Evolutionary conservation across 2,329 filamentous ascomycete genomes (phyloP).

Genomic region (Leptodontidium sp.): DNA sequence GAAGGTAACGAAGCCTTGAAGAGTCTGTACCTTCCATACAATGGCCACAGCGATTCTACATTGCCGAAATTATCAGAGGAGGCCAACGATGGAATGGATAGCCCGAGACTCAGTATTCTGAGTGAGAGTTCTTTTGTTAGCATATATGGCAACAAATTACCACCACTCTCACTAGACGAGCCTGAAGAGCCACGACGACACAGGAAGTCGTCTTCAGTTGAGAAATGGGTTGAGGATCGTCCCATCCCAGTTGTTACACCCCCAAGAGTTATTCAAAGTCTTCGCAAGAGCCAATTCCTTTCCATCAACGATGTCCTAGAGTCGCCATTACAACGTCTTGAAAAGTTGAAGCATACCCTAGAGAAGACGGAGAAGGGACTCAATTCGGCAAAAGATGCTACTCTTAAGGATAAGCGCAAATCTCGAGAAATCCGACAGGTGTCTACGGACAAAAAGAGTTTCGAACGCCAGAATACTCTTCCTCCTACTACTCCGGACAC

Average conservation of each 20-base stretch:
- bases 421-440: conserved; percentile 32
- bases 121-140: conserved; percentile 74
- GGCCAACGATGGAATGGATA: conserved; percentile 52
- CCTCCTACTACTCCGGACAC: conserved; percentile 50
- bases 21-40: conserved; percentile 59
- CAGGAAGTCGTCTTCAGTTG: conserved; percentile 39
- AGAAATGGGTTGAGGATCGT: conserved; percentile 46
- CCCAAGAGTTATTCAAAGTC: conserved; percentile 23
- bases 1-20: conserved; percentile 68
- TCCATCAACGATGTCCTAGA: conserved; percentile 58
- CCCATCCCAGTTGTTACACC: conserved; percentile 30
- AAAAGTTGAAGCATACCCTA: conserved; percentile 50
- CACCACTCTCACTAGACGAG: conserved; percentile 29
- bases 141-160: conserved; percentile 62
- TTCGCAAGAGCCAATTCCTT: conserved; percentile 50
- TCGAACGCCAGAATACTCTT: conserved; percentile 44
- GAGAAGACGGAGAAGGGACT: conserved; percentile 39
- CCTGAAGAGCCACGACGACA: conserved; percentile 34
- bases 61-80: conserved; percentile 57
- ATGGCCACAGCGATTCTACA: conserved; percentile 55
- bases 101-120: conserved; percentile 68
- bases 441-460: conserved; percentile 47
- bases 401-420: conserved; percentile 28
- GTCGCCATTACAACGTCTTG: conserved; percentile 61
- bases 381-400: conserved; percentile 31